Evolutionary conservation across 345 rosid genomes (phyloP), one percentile per base, ranked within the genome.

Genomic region (Populus alba): DNA sequence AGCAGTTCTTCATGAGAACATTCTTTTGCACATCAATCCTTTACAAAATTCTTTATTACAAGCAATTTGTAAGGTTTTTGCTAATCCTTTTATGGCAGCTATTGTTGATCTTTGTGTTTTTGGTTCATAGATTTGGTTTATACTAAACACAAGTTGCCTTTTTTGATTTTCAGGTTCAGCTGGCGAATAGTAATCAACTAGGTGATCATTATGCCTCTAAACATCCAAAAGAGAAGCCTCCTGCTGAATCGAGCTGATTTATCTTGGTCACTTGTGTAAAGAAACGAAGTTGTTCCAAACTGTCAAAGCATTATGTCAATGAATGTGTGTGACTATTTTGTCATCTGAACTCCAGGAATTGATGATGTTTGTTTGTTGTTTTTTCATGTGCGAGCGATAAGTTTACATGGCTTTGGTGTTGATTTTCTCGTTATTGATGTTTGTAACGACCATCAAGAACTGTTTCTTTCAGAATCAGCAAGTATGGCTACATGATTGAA

Each of bases 181-280:
- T 91, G 68, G 95, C 93, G 11, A 91, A 89, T 81, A 83, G 72
- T n/a, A 91, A 91, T 62, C 95, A 91, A 72, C 88, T 89, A 23
- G 91, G 77, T 7, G 93, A 91, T 84, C 95, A 91, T 67, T 91
- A 86, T 81, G 80, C 81, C 47, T 86, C 95, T 55, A 89, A 91
- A 74, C 91, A 91, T 87, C 94, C 95, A 0, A 88, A 89, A 88
- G 92, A 89, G 79, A 87, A 85, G 73, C 88, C 90, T 66, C 95
- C 90, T 27, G 33, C 83, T 6, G 90, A 78, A 74, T 84, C 87
- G 1, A 82, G 89, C 78, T 91, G 87, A 88, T 39, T 35, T 75
- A 45, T 51, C 43, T 67, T 66, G n/a, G 69, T 69, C 10, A 2
- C 74, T 31, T 37, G 25, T 75, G 75, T 73, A 81, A 71, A 81